These are phyloP conservation scores for Dalbergia cochinchinensis DNA, from an alignment of 306 rosid species.

Conservation along the genomic window DNA sequence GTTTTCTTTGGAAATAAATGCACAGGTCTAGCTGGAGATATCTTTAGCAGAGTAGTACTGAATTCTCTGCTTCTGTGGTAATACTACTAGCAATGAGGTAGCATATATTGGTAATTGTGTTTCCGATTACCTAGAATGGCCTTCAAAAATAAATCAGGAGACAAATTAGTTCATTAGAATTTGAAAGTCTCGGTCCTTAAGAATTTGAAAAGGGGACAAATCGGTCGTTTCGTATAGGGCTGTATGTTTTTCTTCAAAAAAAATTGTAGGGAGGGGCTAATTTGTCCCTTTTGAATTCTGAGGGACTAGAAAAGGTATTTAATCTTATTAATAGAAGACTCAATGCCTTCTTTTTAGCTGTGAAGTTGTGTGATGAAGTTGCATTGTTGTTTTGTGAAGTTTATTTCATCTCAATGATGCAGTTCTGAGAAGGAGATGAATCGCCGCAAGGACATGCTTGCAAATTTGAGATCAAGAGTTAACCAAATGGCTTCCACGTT, in stretches of 20 bases:
- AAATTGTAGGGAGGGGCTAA: no score
- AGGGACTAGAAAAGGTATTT: no score
- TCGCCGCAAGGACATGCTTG: conserved; percentile 87
- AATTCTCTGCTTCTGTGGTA: background rate
- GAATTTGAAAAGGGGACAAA: no score
- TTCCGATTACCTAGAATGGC: no score
- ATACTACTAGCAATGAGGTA: background rate
- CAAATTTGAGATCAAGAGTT: conserved; percentile 76
- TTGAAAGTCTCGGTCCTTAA: no score
- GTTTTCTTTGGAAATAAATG: background rate
- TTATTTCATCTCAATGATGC: conserved; percentile 36
- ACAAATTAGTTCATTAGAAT: no score
- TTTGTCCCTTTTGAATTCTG: no score
- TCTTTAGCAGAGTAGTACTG: background rate
- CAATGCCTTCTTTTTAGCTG: conserved; percentile 22
- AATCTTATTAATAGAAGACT: background rate
- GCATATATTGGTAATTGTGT: background rate
- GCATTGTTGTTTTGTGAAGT: conserved; percentile 37
- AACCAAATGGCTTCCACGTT: conserved; percentile 80
- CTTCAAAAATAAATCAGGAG: background rate
- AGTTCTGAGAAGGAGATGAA: conserved; percentile 90
- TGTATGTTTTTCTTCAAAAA: no score
- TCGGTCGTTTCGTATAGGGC: no score
- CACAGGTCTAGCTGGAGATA: background rate
- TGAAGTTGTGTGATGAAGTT: conserved; percentile 11